Conservation (phyloP, 106 monocot genomes). For the Dioscorea alata region DNA sequence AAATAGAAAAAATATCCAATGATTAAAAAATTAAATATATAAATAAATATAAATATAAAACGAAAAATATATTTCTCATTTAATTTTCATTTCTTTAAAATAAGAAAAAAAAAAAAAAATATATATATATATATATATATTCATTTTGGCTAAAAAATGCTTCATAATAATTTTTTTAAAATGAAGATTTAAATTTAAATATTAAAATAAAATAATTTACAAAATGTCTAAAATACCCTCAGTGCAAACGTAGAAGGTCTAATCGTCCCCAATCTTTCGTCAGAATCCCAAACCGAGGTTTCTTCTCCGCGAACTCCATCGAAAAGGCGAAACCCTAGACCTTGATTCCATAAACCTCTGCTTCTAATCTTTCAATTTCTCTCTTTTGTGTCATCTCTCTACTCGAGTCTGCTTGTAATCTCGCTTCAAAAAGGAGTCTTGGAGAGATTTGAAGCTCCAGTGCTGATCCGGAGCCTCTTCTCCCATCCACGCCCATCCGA, state of each 20-base stretch:
- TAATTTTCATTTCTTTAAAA: no score
- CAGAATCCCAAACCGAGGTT: conserved; percentile 4
- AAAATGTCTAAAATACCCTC: conserved; percentile 3
- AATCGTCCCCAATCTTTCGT: conserved; percentile 2
- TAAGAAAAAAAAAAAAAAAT: no score
- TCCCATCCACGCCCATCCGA: no score
- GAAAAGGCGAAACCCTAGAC: background rate
- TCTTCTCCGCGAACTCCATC: background rate
- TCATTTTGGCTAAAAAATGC: no score
- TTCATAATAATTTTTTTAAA: no score
- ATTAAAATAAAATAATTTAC: no score
- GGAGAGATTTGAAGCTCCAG: background rate
- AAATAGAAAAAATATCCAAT: no score
- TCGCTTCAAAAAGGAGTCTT: background rate
- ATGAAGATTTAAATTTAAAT: no score
- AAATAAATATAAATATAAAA: no score
- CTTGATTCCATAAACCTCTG: background rate
- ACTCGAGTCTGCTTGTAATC: background rate
- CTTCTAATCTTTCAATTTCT: background rate
- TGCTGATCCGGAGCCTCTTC: background rate
- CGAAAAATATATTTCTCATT: no score
- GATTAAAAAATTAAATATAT: no score
- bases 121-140: no score
- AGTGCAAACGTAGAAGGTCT: background rate
- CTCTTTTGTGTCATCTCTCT: background rate